Evolutionary conservation across 2,329 filamentous ascomycete species (phyloP).

Genomic region (Penicillium verrucosum): DNA sequence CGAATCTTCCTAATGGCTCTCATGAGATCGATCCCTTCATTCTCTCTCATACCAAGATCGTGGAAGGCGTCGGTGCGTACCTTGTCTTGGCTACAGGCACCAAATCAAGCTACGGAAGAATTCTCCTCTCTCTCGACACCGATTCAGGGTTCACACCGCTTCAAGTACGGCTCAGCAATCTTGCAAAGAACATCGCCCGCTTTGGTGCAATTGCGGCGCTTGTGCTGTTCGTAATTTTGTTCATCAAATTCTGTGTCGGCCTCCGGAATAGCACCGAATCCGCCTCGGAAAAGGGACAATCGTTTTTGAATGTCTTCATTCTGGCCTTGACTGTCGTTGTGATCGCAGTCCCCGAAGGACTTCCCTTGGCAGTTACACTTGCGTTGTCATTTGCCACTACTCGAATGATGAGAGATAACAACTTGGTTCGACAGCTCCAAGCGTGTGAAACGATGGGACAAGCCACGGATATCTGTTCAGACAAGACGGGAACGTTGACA

Average conservation of each 20-base stretch:
- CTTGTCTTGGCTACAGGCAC: conserved; percentile 68
- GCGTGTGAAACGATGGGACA: conserved; percentile 78
- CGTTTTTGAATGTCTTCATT: conserved; percentile 68
- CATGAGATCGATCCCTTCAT: conserved; percentile 63
- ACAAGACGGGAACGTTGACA: conserved; percentile 71
- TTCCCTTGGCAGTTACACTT: conserved; percentile 70
- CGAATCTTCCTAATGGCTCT: conserved; percentile 20
- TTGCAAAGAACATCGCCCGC: conserved; percentile 72
- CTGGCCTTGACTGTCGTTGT: conserved; percentile 72
- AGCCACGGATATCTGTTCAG: conserved; percentile 72
- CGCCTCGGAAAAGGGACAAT: conserved; percentile 44
- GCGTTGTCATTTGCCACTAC: conserved; percentile 71
- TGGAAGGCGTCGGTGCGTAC: conserved; percentile 71
- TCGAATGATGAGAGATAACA: conserved; percentile 71
- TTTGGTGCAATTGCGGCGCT: conserved; percentile 62
- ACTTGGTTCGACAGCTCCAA: conserved; percentile 68
- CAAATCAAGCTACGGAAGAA: conserved; percentile 67
- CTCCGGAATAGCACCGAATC: conserved; percentile 64
- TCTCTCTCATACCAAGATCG: conserved; percentile 73
- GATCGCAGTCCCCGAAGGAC: conserved; percentile 70
- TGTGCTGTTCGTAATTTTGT: conserved; percentile 75
- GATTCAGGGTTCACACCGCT: conserved; percentile 70
- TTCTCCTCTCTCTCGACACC: conserved; percentile 67
- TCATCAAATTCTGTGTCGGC: conserved; percentile 77
- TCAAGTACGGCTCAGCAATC: conserved; percentile 69